phyloP scores from a whole-genome alignment of 257 asterid species.

The Fraxinus cuspidata region DNA sequence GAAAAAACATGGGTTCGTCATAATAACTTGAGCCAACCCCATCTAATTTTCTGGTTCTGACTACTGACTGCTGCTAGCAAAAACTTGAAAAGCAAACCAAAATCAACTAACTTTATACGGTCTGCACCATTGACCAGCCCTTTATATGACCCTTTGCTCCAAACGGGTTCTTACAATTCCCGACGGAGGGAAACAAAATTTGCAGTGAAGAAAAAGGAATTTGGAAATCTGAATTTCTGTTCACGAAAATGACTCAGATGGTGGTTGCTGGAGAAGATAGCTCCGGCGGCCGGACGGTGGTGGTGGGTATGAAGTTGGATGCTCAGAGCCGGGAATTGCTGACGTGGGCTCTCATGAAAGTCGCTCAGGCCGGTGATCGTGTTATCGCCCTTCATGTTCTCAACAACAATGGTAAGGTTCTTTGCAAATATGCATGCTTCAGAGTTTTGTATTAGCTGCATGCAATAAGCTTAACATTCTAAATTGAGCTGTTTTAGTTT shows the following conservation, averaged over 20 bases:
- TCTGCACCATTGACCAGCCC: constrained; percentile 31
- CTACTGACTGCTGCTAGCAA: constrained; percentile 1
- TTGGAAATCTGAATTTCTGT: neutral
- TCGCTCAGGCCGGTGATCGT: constrained; percentile 87
- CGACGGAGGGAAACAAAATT: neutral
- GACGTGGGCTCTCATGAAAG: constrained; percentile 89
- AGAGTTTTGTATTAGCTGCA: neutral
- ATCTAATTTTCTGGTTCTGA: constrained; percentile 32
- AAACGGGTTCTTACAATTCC: constrained; percentile 12
- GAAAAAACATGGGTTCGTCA: constrained; percentile 29
- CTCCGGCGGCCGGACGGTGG: constrained; percentile 58
- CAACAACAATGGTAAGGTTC: constrained; percentile 52
- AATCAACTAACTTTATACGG: constrained; percentile 22
- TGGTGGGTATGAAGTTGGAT: constrained; percentile 88
- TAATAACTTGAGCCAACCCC: constrained; percentile 25
- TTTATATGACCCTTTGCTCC: constrained; percentile 1
- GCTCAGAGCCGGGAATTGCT: constrained; percentile 72
- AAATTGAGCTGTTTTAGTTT: neutral
- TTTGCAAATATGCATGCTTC: neutral
- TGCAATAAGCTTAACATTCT: neutral
- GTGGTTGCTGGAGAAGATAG: constrained; percentile 40
- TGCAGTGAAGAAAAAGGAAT: neutral
- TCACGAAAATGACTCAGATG: constrained; percentile 31
- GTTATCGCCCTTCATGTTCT: constrained; percentile 93
- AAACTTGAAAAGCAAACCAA: constrained; percentile 37